Conservation (phyloP, 1,284 basidiomycete species). For the Neolentinus lepideus region DNA sequence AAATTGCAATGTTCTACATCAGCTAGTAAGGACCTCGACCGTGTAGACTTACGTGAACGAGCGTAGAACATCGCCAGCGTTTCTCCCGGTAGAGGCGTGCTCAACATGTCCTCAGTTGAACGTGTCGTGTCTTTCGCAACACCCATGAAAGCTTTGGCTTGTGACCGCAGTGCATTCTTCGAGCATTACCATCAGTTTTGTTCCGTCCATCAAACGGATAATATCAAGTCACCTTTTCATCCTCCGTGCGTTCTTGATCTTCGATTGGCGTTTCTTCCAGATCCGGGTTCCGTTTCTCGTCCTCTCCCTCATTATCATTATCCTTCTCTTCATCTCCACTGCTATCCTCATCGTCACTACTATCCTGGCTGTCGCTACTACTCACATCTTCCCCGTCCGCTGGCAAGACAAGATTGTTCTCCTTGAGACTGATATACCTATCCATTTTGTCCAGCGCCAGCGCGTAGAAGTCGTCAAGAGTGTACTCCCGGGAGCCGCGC, state of each 20-base stretch:
- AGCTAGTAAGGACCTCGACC: no score
- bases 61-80: slow-evolving; percentile 82
- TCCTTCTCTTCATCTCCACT: slow-evolving; percentile 34
- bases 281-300: slow-evolving; percentile 11
- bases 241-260: slow-evolving; percentile 9
- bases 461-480: slow-evolving; percentile 78
- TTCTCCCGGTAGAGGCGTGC: slow-evolving; percentile 87
- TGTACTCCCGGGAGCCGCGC: slow-evolving; percentile 75
- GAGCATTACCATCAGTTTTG: neutral
- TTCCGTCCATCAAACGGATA: neutral
- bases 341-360: slow-evolving; percentile 38
- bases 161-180: slow-evolving; percentile 48
- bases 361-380: slow-evolving; percentile 46
- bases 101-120: slow-evolving; percentile 68
- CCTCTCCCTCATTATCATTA: slow-evolving; percentile 22
- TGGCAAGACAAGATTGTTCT: slow-evolving; percentile 54
- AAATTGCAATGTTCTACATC: no score
- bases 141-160: slow-evolving; percentile 70
- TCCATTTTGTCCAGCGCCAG: slow-evolving; percentile 81
- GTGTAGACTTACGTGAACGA: slow-evolving; percentile 63
- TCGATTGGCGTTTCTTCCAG: slow-evolving; percentile 9
- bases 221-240: slow-evolving; percentile 14
- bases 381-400: slow-evolving; percentile 58
- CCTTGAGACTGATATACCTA: slow-evolving; percentile 63
- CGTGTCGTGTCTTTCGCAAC: slow-evolving; percentile 59